Conservation (phyloP, 2,329 filamentous ascomycete genomes). For the Chaetothyriales sp. region DNA sequence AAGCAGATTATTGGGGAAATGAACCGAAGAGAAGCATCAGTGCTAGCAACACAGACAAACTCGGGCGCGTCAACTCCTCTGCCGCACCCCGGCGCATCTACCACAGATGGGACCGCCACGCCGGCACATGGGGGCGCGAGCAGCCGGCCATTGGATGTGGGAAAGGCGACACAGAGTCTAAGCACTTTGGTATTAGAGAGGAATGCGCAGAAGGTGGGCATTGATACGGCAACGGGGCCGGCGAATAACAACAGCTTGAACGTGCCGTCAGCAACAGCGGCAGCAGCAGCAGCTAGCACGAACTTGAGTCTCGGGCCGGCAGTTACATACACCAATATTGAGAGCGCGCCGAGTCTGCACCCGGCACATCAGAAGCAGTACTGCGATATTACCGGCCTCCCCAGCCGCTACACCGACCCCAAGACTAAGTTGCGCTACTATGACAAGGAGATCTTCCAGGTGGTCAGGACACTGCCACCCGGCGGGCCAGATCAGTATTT, state of each 20-base stretch:
- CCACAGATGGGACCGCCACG: conserved; percentile 28
- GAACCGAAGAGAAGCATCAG: conserved; percentile 74
- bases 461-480: conserved; percentile 66
- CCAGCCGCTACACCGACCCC: conserved; percentile 84
- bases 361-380: conserved; percentile 70
- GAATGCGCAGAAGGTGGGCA: conserved; percentile 33
- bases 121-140: conserved; percentile 15
- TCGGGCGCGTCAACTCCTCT: conserved; percentile 62
- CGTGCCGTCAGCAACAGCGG: neutral
- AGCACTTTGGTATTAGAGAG: conserved; percentile 82
- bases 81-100: conserved; percentile 21
- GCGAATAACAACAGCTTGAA: conserved; percentile 1
- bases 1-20: conserved; percentile 90
- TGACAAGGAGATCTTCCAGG: conserved; percentile 76
- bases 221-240: neutral
- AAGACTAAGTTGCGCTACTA: conserved; percentile 90
- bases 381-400: conserved; percentile 86
- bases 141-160: conserved; percentile 52
- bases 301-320: conserved; percentile 41
- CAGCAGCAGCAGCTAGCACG: conserved; percentile 16
- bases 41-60: conserved; percentile 66
- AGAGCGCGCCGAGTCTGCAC: conserved; percentile 74
- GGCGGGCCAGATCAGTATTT: conserved; percentile 76
- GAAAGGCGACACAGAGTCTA: conserved; percentile 74
- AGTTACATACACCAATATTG: conserved; percentile 91